Evolutionary conservation across 2,329 filamentous ascomycete genomes (phyloP).

Genomic region (Botrytis pseudocinerea): DNA sequence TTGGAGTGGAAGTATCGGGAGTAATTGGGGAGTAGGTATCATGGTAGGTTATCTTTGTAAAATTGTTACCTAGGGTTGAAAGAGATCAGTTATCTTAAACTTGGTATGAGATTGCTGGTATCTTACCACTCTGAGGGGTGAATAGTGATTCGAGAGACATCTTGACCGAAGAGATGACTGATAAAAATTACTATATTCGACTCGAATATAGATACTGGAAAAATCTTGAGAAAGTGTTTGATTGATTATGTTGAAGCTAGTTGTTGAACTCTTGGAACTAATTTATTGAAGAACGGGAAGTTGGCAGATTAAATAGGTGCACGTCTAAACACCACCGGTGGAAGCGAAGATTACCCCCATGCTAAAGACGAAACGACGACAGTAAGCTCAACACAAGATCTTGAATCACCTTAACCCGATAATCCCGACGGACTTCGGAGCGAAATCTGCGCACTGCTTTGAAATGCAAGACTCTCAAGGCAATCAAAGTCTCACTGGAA

Average conservation of each 20-base stretch:
- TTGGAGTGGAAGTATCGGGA: neutral
- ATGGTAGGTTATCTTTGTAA: slow-evolving; percentile 24
- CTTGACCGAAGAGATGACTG: neutral
- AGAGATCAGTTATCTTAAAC: neutral
- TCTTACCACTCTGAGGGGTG: neutral
- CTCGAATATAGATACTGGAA: neutral
- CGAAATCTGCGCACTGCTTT: neutral
- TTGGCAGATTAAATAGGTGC: neutral
- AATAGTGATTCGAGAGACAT: neutral
- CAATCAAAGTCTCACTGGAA: neutral
- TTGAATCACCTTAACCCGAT: neutral
- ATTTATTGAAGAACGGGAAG: neutral
- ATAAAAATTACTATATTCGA: neutral
- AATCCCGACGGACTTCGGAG: neutral
- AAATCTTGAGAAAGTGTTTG: neutral
- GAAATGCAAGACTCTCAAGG: neutral
- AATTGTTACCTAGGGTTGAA: slow-evolving; percentile 7
- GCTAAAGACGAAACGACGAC: neutral
- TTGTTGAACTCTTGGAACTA: neutral
- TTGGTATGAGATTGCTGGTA: neutral
- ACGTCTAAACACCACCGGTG: neutral
- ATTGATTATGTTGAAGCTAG: neutral
- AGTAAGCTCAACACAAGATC: neutral
- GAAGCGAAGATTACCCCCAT: neutral
- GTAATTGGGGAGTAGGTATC: neutral